Conservation (phyloP, 352 stramenopile genomes). For the Phytopythium boreale region DNA sequence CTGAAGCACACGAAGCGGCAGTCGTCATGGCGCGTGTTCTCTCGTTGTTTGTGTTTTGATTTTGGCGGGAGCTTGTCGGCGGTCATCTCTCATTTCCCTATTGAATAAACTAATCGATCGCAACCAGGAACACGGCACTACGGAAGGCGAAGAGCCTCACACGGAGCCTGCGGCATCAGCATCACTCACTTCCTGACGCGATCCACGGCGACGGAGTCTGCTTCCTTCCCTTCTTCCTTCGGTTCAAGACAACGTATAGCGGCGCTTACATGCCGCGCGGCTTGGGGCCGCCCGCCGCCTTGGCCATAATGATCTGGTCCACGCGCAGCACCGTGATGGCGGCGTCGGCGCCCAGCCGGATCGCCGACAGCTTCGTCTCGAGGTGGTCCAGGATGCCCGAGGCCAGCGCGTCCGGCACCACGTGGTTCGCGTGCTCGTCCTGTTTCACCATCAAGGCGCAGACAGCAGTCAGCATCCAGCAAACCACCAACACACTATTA, state of each 20-base stretch:
- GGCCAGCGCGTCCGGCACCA: conserved; percentile 71
- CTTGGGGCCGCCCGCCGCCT: conserved; percentile 94
- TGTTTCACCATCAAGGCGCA: conserved; percentile 20
- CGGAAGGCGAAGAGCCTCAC: conserved; percentile 16
- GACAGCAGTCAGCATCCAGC: conserved; percentile 16
- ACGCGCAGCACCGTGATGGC: conserved; percentile 98
- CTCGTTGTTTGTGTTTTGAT: conserved; percentile 5
- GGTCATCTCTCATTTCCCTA: conserved; percentile 38
- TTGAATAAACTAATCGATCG: conserved; percentile 63
- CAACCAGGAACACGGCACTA: conserved; percentile 28
- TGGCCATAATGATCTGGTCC: conserved; percentile 99
- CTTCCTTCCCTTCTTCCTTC: neutral
- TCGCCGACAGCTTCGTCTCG: conserved; percentile 95
- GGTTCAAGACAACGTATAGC: neutral
- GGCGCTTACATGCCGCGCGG: conserved; percentile 65
- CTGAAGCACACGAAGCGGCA: neutral
- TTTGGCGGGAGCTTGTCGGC: conserved; percentile 2
- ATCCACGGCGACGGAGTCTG: neutral
- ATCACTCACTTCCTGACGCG: neutral
- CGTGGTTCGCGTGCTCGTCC: conserved; percentile 75
- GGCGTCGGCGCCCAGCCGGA: conserved; percentile 96
- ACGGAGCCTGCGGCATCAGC: conserved; percentile 6
- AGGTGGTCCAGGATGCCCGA: conserved; percentile 93
- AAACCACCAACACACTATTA: conserved; percentile 4
- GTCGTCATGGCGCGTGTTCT: conserved; percentile 7